Percentiles rank a stretch among this genome's conserved stretches.
Conservation (phyloP, 116 monocot genomes). For the Papilionanthe hybrid region DNA sequence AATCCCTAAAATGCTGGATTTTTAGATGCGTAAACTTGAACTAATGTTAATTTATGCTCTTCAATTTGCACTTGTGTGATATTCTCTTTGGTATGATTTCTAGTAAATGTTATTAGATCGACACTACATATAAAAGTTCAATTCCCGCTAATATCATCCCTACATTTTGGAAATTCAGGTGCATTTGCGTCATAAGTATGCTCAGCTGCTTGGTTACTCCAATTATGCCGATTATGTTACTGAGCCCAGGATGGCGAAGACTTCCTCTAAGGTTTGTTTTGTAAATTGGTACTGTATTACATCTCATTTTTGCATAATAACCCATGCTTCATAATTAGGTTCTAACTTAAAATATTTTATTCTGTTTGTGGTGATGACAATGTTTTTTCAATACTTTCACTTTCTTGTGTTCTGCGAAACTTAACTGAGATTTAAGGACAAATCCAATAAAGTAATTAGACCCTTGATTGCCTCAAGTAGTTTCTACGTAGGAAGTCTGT, state of each 20-base stretch:
- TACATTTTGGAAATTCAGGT: constrained; percentile 39
- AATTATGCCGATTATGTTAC: constrained; percentile 83
- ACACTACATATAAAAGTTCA: background rate
- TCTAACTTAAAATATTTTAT: background rate
- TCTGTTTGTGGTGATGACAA: background rate
- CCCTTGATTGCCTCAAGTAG: background rate
- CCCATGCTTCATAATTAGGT: background rate
- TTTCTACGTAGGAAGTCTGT: background rate
- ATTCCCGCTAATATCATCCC: background rate
- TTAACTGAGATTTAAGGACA: background rate
- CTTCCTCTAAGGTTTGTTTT: constrained; percentile 68
- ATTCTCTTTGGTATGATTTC: background rate
- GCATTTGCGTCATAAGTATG: constrained; percentile 65
- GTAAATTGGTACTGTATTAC: background rate
- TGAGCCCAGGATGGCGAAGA: constrained; percentile 81
- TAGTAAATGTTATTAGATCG: background rate
- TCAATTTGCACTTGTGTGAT: background rate
- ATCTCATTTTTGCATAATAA: background rate
- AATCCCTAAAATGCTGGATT: background rate
- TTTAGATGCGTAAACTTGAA: background rate
- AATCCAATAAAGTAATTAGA: background rate
- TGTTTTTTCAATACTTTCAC: background rate
- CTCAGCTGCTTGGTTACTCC: constrained; percentile 81
- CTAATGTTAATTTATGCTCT: background rate
- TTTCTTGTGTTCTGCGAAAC: background rate